Base-by-base conservation (phyloP, 805 yeast genomes). In the Maudiozyma barnettii region DNA sequence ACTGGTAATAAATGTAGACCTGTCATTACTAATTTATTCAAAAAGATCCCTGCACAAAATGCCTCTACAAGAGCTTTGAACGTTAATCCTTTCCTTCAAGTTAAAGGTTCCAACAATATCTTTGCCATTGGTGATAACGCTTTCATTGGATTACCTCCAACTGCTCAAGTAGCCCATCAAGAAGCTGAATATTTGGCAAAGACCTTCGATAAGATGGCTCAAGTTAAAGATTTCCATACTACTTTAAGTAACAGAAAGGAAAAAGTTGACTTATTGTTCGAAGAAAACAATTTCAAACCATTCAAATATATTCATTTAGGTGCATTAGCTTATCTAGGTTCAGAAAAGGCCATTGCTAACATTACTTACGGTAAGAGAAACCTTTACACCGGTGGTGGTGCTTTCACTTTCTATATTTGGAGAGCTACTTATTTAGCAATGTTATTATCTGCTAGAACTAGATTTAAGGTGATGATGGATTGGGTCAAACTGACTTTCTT, bases 121-220 rank as follows among this genome's bases (percentile, higher is more conserved):
- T 90, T 76, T 68, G 96, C 96, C 47, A 73, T 90, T 49, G 97
- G 97, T 65, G 97, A 90, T 69, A 88, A 95, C 69, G 88, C 96
- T 21, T 75, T 77, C 49, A 85, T 95, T 51, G 85, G 86, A 61
- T 78, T 79, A 61, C 95, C 96, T 18, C 97, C 97, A 57, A 90
- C 97, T 49, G 97, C 97, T 26, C 97, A 90, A 74, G 96, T 89
- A 50, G 97, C 97, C 36, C 82, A 87, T 70, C 97, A 90, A 74
- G 84, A 88, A 69, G 97, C 96, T 58, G 75, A 75, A 49, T 90
- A 78, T 69, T 76, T 90, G 57, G 90, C 88, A 44, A 73, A 75
- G 43, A 77, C 78, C 54, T 84, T 90, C 66, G 79, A 77, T 66
- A 83, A 77, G 63, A 65, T 70, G 65, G 67, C 67, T n/a, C 63